phyloP scores from a whole-genome alignment of 2,329 filamentous ascomycete species.

The Ophiostoma montium region DNA sequence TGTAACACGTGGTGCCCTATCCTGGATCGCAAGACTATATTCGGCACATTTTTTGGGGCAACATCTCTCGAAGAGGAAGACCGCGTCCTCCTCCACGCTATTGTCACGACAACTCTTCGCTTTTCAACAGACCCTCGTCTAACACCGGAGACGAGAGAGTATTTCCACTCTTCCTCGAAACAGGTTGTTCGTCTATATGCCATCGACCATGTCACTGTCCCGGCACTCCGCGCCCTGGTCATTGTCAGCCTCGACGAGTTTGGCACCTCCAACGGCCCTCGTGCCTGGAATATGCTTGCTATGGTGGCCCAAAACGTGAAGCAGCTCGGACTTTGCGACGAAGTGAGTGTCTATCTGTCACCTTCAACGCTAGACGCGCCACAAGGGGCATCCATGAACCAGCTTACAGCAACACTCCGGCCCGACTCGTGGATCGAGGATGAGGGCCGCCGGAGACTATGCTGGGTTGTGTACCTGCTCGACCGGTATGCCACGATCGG shows the following conservation, averaged over 20 bases:
- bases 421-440: constrained; percentile 79
- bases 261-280: constrained; percentile 76
- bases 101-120: constrained; percentile 73
- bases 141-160: constrained; percentile 54
- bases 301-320: constrained; percentile 78
- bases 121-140: constrained; percentile 67
- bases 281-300: constrained; percentile 82
- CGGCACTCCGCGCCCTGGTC: constrained; percentile 71
- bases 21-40: constrained; percentile 64
- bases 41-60: constrained; percentile 70
- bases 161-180: constrained; percentile 70
- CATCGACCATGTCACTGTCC: constrained; percentile 78
- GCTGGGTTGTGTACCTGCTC: constrained; percentile 89
- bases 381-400: background rate
- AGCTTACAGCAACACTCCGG: background rate
- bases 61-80: constrained; percentile 67
- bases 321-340: constrained; percentile 71
- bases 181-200: constrained; percentile 77
- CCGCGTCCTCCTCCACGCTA: constrained; percentile 69
- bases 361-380: background rate
- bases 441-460: constrained; percentile 67
- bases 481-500: constrained; percentile 71
- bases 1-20: constrained; percentile 81
- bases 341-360: constrained; percentile 58
- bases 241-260: constrained; percentile 75